These are phyloP conservation scores for Setaria viridis DNA, from an alignment of 202 grass and related monocot species.

Conservation along the genomic window DNA sequence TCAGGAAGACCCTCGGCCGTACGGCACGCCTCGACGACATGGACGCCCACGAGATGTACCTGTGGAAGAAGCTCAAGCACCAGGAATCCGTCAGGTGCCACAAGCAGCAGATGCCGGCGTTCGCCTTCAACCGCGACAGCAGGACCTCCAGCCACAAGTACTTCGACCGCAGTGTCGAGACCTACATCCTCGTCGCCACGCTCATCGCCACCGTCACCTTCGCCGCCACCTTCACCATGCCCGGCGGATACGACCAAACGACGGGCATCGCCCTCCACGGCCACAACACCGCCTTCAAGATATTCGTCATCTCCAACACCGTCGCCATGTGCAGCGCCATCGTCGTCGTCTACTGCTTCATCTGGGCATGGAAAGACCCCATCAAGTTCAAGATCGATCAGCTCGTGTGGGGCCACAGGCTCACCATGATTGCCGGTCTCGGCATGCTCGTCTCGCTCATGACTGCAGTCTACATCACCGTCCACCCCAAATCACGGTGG, in stretches of 20 bases:
- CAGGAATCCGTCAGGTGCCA: conserved; percentile 54
- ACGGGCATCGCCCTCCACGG: conserved; percentile 52
- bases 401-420: conserved; percentile 66
- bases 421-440: conserved; percentile 65
- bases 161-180: conserved; percentile 60
- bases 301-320: conserved; percentile 79
- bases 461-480: conserved; percentile 59
- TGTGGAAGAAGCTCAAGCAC: conserved; percentile 71
- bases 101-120: conserved; percentile 59
- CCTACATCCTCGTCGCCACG: conserved; percentile 72
- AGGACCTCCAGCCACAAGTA: conserved; percentile 42
- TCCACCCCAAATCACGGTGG: conserved; percentile 45
- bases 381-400: conserved; percentile 68
- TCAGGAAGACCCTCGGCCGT: not conserved
- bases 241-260: conserved; percentile 52
- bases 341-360: conserved; percentile 74
- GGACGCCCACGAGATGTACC: conserved; percentile 47
- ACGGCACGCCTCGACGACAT: not conserved
- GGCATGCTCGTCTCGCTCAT: conserved; percentile 74
- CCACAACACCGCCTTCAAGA: conserved; percentile 51
- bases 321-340: conserved; percentile 85
- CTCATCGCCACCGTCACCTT: conserved; percentile 87
- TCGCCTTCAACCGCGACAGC: conserved; percentile 29
- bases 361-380: conserved; percentile 76
- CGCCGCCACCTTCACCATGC: conserved; percentile 81